A percentile compares a stretch with the other conserved stretches of the same genome.
Conservation (phyloP, 805 yeast species). For the Kuraishia floccosa region DNA sequence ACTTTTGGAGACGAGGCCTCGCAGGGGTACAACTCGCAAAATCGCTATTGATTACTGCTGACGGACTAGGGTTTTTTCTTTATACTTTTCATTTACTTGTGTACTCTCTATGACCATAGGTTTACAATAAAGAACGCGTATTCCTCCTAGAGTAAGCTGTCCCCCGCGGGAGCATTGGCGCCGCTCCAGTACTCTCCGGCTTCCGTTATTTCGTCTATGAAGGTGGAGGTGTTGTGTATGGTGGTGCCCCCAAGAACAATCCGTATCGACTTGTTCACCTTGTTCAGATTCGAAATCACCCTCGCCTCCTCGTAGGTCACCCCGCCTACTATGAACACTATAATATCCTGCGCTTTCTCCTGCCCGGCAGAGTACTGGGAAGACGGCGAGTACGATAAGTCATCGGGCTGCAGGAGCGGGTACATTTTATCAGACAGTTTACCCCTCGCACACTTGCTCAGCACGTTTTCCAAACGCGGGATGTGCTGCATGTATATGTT, state of each 20-base stretch:
- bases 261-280: conserved; percentile 43
- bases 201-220: conserved; percentile 22
- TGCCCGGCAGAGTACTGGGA: conserved; percentile 6
- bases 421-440: conserved; percentile 25
- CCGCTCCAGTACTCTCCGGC: too few species aligned
- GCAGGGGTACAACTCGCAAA: too few species aligned
- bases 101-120: too few species aligned
- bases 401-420: conserved; percentile 31
- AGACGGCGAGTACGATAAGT: too few species aligned
- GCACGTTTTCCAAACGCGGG: conserved; percentile 51
- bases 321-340: conserved; percentile 76
- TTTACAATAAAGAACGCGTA: too few species aligned
- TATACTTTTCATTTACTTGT: too few species aligned
- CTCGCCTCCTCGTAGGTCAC: conserved; percentile 89
- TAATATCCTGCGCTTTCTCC: conserved; percentile 49
- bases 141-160: too few species aligned
- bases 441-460: conserved; percentile 28
- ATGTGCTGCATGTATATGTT: conserved; percentile 87
- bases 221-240: conserved; percentile 34
- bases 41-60: too few species aligned
- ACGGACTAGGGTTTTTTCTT: too few species aligned
- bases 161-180: too few species aligned
- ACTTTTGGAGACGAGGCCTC: too few species aligned
- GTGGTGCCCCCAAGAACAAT: conserved; percentile 75
- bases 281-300: conserved; percentile 60